These are phyloP conservation scores for Xylariaceae sp. DNA, from an alignment of 2,329 filamentous ascomycete genomes.

Conservation along the genomic window DNA sequence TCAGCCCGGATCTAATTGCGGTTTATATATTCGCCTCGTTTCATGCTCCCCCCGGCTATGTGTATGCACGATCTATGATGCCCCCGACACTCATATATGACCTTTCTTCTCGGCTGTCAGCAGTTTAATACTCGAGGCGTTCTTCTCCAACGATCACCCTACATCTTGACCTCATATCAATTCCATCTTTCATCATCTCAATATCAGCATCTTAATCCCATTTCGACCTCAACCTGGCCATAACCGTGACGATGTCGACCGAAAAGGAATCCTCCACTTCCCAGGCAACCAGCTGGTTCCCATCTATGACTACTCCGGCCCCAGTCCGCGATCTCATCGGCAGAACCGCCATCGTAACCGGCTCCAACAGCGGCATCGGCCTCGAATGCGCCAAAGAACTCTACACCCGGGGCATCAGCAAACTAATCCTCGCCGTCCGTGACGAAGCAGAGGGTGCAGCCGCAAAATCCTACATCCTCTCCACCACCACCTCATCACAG, in stretches of 20 bases:
- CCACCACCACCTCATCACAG: constrained; percentile 16
- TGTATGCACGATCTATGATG: no score
- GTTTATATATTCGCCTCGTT: no score
- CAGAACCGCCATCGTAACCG: constrained; percentile 37
- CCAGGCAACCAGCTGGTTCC: neutral
- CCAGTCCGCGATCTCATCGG: constrained; percentile 6
- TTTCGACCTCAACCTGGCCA: neutral
- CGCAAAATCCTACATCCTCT: constrained; percentile 20
- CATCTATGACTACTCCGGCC: neutral
- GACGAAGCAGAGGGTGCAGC: constrained; percentile 24
- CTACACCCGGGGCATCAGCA: constrained; percentile 29
- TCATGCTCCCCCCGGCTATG: no score
- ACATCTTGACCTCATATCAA: no score
- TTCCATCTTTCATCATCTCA: no score
- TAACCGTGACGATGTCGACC: neutral
- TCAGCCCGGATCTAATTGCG: no score
- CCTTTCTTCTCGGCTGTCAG: no score
- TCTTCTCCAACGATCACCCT: no score
- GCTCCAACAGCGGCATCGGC: constrained; percentile 37
- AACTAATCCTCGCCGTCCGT: constrained; percentile 36
- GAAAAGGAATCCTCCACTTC: neutral
- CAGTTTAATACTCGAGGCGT: no score
- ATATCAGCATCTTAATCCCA: no score
- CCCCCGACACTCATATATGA: no score
- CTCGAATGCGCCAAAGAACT: constrained; percentile 35